A percentile compares a stretch with the other conserved stretches of the same genome.
These are phyloP conservation scores for Priceomyces haplophilus DNA, from an alignment of 805 yeast genomes.

Conservation along the genomic window DNA sequence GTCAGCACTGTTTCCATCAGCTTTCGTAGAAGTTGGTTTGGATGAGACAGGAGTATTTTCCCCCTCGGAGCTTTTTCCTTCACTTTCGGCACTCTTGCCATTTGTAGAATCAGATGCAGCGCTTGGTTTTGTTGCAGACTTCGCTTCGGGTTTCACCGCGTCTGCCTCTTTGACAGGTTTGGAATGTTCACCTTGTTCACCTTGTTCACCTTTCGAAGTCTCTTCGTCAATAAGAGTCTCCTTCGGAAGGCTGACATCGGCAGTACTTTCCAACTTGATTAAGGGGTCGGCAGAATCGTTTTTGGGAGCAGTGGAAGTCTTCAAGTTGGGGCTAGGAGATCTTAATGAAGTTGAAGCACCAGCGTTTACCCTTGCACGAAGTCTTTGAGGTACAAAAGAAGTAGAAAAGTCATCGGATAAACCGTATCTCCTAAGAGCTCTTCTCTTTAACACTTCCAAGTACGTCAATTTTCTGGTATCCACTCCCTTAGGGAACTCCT, in stretches of 20 bases:
- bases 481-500: conserved; percentile 31
- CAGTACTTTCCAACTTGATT: conserved; percentile 25
- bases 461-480: conserved; percentile 33
- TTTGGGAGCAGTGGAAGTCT: conserved; percentile 10
- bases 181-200: no score
- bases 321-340: conserved; percentile 10
- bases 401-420: conserved; percentile 36
- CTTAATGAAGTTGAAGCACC: conserved; percentile 9
- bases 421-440: conserved; percentile 41
- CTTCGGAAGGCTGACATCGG: conserved; percentile 33
- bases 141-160: no score
- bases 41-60: no score
- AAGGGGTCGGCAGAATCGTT: conserved; percentile 18
- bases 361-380: conserved; percentile 7
- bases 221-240: conserved; percentile 39
- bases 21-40: not conserved
- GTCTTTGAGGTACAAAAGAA: conserved; percentile 34
- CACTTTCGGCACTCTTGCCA: conserved; percentile 4
- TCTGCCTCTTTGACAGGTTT: no score
- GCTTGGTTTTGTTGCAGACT: no score
- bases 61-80: no score
- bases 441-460: conserved; percentile 39
- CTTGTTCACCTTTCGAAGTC: no score
- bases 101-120: conserved; percentile 2
- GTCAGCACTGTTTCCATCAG: conserved; percentile 7